phyloP scores from a whole-genome alignment of 2,329 filamentous ascomycete genomes.

The Botrytis paeoniae region DNA sequence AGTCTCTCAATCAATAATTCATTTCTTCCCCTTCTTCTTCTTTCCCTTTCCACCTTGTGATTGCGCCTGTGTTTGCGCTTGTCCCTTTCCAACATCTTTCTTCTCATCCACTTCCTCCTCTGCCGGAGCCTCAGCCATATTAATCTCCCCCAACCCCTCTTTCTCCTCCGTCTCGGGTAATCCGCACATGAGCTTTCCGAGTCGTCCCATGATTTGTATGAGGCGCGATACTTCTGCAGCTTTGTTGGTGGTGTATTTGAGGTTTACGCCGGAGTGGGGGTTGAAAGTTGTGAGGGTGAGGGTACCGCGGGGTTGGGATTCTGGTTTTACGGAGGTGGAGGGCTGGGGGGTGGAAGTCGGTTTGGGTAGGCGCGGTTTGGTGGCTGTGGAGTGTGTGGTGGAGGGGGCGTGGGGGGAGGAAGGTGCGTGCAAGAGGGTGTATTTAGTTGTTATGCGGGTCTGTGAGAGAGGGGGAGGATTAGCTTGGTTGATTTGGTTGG shows the following conservation, averaged over 20 bases:
- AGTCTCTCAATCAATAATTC: constrained; percentile 30
- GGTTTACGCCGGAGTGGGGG: constrained; percentile 71
- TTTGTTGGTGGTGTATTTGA: constrained; percentile 92
- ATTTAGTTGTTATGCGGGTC: constrained; percentile 91
- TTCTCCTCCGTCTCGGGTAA: constrained; percentile 40
- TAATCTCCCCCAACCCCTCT: constrained; percentile 33
- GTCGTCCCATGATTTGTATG: constrained; percentile 68
- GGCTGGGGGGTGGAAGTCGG: constrained; percentile 37
- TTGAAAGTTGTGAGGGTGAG: constrained; percentile 90
- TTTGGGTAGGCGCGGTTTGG: constrained; percentile 33
- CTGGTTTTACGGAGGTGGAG: constrained; percentile 42
- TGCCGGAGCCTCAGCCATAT: constrained; percentile 43
- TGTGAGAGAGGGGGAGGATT: constrained; percentile 40
- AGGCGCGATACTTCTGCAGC: constrained; percentile 84
- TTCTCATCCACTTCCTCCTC: constrained; percentile 40
- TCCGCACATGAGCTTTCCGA: constrained; percentile 68
- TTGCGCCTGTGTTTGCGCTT: constrained; percentile 39
- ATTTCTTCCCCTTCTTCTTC: constrained; percentile 72
- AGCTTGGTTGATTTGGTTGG: constrained; percentile 21
- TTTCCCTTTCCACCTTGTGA: constrained; percentile 54
- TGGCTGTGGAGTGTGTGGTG: constrained; percentile 15
- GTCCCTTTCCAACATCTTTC: constrained; percentile 34
- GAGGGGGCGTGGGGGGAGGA: constrained; percentile 34
- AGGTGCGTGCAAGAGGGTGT: constrained; percentile 61
- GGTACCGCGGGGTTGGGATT: constrained; percentile 53